Evolutionary conservation across 495 filamentous ascomycete species (phyloP).

Genomic region (Hypoxylon lienhwacheense): DNA sequence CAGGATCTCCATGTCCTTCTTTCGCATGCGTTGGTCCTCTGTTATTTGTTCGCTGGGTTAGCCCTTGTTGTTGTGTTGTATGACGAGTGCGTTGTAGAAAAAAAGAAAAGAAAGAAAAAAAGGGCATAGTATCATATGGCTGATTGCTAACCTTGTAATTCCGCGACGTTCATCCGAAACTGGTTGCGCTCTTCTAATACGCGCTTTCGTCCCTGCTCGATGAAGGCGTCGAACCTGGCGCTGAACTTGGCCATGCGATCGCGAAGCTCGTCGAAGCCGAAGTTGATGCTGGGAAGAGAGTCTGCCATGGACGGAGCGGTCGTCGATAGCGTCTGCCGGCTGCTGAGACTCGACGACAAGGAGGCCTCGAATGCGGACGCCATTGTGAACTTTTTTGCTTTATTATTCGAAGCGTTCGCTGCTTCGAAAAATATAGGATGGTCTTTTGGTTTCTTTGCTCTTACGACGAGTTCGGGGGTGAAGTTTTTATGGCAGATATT

Average conservation of each 20-base stretch:
- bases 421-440: too few relatives aligned
- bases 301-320: conserved; percentile 62
- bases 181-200: conserved; percentile 92
- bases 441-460: conserved; percentile 8
- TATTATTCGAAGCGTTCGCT: conserved; percentile 1
- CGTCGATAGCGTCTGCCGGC: conserved; percentile 62
- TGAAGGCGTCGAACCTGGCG: conserved; percentile 87
- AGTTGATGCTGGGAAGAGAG: conserved; percentile 85
- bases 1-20: conserved; percentile 82
- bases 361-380: conserved; percentile 74
- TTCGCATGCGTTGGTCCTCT: conserved; percentile 91
- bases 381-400: conserved; percentile 49
- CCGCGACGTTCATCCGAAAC: conserved; percentile 85
- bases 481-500: conserved; percentile 1
- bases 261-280: conserved; percentile 94
- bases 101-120: too few relatives aligned
- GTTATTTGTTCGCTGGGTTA: conserved; percentile 17
- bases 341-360: conserved; percentile 69
- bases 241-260: conserved; percentile 95
- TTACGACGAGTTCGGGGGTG: too few relatives aligned
- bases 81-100: conserved; percentile 10
- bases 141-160: conserved; percentile 71
- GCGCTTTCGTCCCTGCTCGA: conserved; percentile 83
- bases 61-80: conserved; percentile 7
- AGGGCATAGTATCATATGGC: too few relatives aligned